Evolutionary conservation across 116 monocot genomes (phyloP).

Genomic region (Posidonia oceanica): DNA sequence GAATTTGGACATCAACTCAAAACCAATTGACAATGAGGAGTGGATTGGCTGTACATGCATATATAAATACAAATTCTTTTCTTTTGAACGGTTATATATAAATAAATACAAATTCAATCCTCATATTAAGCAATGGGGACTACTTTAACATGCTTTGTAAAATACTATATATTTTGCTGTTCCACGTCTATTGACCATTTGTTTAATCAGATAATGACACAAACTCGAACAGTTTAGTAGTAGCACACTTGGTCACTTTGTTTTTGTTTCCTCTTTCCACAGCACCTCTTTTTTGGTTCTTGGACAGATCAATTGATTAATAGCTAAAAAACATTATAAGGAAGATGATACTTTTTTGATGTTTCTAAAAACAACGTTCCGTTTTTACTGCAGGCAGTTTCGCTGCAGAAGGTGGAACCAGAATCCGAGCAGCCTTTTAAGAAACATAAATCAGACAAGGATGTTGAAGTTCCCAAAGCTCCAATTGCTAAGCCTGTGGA

Average conservation of each 20-base stretch:
- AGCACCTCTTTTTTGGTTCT: too few relatives aligned
- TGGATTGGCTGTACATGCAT: too few relatives aligned
- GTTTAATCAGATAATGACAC: not conserved
- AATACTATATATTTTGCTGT: not conserved
- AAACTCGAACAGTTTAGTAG: too few relatives aligned
- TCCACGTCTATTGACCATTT: not conserved
- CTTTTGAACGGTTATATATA: too few relatives aligned
- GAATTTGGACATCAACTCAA: too few relatives aligned
- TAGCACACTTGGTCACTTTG: too few relatives aligned
- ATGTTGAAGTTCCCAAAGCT: conserved; percentile 17
- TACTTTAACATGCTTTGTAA: not conserved
- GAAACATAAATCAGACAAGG: conserved; percentile 30
- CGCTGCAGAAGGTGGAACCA: conserved; percentile 30
- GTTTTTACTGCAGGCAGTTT: conserved; percentile 31
- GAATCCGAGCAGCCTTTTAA: conserved; percentile 30
- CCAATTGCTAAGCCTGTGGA: not conserved
- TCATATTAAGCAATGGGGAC: not conserved
- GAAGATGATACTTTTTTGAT: too few relatives aligned
- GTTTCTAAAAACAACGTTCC: conserved; percentile 1
- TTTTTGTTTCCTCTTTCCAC: too few relatives aligned
- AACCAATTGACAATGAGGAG: too few relatives aligned
- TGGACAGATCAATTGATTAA: too few relatives aligned
- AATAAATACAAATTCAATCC: not conserved
- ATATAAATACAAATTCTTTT: too few relatives aligned
- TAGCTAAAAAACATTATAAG: too few relatives aligned